Conservation (phyloP, 106 monocot genomes). For the Allium cepa region DNA sequence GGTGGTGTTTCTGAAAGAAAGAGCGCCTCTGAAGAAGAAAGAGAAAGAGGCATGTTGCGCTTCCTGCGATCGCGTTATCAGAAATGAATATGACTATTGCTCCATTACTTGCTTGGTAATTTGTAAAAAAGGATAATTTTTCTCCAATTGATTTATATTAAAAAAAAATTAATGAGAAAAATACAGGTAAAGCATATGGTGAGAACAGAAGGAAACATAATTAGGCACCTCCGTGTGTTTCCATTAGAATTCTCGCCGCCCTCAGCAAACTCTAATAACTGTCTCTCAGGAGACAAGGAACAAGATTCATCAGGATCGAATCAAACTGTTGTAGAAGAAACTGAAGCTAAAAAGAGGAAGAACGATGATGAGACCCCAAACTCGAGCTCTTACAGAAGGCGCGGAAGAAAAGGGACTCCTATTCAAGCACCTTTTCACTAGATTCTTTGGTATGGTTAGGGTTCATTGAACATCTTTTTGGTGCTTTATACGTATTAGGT, state of each 20-base stretch:
- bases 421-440: not conserved
- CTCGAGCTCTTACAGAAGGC: not conserved
- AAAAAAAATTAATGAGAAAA: not conserved
- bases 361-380: not conserved
- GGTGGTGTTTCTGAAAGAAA: conserved; percentile 10
- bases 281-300: too few species aligned
- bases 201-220: conserved; percentile 2
- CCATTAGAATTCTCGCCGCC: too few species aligned
- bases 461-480: too few species aligned
- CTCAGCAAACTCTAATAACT: too few species aligned
- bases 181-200: conserved; percentile 6
- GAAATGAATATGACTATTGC: conserved; percentile 2
- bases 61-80: conserved; percentile 1
- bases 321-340: too few species aligned
- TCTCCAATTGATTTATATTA: not conserved
- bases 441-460: not conserved
- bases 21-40: conserved; percentile 8
- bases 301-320: too few species aligned
- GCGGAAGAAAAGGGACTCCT: conserved; percentile 4
- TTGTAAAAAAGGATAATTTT: not conserved
- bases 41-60: conserved; percentile 2
- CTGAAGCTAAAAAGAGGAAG: too few species aligned
- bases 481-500: too few species aligned
- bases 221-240: not conserved
- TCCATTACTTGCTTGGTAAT: conserved; percentile 9